phyloP scores from a whole-genome alignment of 208 protist species.

The Ichthyophonus hoferi region DNA sequence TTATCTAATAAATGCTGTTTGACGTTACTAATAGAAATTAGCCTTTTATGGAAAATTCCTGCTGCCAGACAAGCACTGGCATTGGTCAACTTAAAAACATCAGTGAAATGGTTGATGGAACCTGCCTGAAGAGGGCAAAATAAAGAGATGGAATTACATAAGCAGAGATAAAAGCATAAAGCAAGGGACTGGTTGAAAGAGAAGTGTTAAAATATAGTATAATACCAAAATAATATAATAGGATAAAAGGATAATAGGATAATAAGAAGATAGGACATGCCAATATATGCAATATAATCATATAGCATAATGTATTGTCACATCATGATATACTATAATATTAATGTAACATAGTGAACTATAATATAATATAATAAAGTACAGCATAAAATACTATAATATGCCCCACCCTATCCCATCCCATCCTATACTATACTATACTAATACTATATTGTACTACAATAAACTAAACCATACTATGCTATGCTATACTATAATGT shows the following conservation, averaged over 20 bases:
- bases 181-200: too few species aligned
- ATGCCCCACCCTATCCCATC: background rate
- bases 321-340: too few species aligned
- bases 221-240: too few species aligned
- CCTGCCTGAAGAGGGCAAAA: background rate
- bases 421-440: background rate
- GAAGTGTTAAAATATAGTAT: background rate
- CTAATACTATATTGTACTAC: background rate
- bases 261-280: background rate
- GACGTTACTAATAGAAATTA: conserved; percentile 34
- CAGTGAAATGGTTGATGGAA: conserved; percentile 52
- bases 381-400: background rate
- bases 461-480: too few species aligned
- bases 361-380: background rate
- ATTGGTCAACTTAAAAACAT: conserved; percentile 44
- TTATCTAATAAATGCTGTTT: background rate
- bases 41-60: conserved; percentile 60
- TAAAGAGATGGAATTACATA: background rate
- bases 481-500: background rate
- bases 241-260: background rate
- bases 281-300: background rate
- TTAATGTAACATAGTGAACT: too few species aligned
- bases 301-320: too few species aligned
- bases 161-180: background rate
- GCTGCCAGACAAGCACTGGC: conserved; percentile 52